These are phyloP conservation scores for Talaromyces atroroseus DNA, from an alignment of 2,329 filamentous ascomycete species.

Conservation along the genomic window DNA sequence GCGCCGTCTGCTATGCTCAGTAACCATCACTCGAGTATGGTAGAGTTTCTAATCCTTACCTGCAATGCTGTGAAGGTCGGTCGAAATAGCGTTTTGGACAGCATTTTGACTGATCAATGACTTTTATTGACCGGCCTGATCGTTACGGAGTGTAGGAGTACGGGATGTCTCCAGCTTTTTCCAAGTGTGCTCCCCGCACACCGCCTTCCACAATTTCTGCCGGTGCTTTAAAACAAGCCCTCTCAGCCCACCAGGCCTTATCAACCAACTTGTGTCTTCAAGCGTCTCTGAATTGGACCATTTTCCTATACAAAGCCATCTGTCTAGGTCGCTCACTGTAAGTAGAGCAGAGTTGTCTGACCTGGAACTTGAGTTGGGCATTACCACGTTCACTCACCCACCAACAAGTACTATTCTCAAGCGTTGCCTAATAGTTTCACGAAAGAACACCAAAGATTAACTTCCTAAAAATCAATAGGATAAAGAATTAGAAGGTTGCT, in stretches of 20 bases:
- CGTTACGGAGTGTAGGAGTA: background rate
- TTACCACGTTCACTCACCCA: background rate
- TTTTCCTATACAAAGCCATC: background rate
- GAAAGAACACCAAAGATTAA: background rate
- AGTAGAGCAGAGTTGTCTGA: background rate
- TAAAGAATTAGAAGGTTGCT: background rate
- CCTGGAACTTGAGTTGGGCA: background rate
- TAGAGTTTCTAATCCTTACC: background rate
- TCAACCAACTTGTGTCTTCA: background rate
- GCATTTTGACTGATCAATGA: constrained; percentile 12
- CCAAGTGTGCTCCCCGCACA: constrained; percentile 7
- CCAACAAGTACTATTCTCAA: background rate
- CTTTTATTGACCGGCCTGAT: background rate
- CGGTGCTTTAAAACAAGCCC: background rate
- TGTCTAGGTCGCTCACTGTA: background rate
- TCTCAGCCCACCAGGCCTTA: constrained; percentile 6
- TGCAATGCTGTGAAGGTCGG: constrained; percentile 3
- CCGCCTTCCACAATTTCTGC: constrained; percentile 9
- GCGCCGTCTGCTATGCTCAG: constrained; percentile 8
- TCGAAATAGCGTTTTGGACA: constrained; percentile 5
- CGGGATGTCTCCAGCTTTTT: background rate
- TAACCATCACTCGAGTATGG: background rate
- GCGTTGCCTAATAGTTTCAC: background rate
- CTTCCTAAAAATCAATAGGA: background rate
- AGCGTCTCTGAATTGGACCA: background rate